These are phyloP conservation scores for Camelina hispida DNA, from an alignment of 345 rosid genomes.

Conservation along the genomic window DNA sequence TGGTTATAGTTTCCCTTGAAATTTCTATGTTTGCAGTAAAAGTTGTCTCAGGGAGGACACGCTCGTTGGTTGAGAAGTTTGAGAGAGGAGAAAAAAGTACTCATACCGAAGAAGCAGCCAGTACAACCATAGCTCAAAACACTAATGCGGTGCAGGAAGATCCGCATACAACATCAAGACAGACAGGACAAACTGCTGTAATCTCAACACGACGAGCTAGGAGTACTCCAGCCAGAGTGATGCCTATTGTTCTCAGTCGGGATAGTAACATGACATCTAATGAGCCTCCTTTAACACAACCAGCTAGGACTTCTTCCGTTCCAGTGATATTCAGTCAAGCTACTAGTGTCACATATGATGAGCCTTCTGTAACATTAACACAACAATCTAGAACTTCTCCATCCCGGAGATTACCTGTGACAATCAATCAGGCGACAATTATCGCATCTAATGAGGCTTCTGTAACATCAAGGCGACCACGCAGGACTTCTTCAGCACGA, in stretches of 20 bases:
- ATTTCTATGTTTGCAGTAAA: constrained; percentile 69
- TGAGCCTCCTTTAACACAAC: constrained; percentile 36
- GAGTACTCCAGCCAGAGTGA: constrained; percentile 46
- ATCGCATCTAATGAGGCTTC: constrained; percentile 17
- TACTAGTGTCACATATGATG: constrained; percentile 21
- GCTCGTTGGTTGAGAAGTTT: constrained; percentile 88
- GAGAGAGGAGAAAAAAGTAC: constrained; percentile 65
- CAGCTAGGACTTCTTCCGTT: constrained; percentile 41
- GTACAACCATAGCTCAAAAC: constrained; percentile 30
- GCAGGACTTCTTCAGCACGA: constrained; percentile 38
- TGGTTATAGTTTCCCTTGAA: constrained; percentile 20
- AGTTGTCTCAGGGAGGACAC: constrained; percentile 89
- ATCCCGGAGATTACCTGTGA: constrained; percentile 19
- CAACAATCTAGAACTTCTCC: constrained; percentile 37
- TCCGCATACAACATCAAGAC: constrained; percentile 29
- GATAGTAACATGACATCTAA: constrained; percentile 34
- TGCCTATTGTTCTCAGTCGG: constrained; percentile 40
- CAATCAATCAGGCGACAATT: constrained; percentile 19
- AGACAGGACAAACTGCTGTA: constrained; percentile 32
- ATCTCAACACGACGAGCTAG: constrained; percentile 45
- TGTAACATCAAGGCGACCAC: constrained; percentile 29
- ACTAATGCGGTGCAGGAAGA: constrained; percentile 33
- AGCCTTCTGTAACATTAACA: constrained; percentile 34
- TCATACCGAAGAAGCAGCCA: constrained; percentile 49
- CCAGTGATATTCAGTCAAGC: constrained; percentile 25